These are phyloP conservation scores for Acorus gramineus DNA, from an alignment of 106 monocot species.

Conservation along the genomic window DNA sequence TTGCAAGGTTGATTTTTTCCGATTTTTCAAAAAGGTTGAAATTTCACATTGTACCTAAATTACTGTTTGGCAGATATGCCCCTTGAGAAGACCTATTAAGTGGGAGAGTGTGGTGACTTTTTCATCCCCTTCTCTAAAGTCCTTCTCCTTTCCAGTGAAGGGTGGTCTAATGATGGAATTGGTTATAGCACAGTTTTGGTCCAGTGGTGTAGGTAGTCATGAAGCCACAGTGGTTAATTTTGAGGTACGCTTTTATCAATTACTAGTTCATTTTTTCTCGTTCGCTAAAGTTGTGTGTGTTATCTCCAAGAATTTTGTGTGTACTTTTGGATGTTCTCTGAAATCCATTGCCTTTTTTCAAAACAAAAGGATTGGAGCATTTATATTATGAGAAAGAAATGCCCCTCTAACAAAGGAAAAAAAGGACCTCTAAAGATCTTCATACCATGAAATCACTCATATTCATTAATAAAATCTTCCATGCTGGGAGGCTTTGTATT, in stretches of 20 bases:
- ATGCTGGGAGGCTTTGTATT: too few relatives aligned
- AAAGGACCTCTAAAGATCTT: too few relatives aligned
- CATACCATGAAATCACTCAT: too few relatives aligned
- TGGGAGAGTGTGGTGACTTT: constrained; percentile 77
- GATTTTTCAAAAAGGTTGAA: too few relatives aligned
- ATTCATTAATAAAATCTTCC: too few relatives aligned
- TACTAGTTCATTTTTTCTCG: background rate
- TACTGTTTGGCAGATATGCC: constrained; percentile 45
- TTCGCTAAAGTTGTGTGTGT: too few relatives aligned
- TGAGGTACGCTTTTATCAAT: constrained; percentile 43
- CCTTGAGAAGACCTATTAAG: constrained; percentile 70
- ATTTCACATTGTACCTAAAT: constrained; percentile 14
- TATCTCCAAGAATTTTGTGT: too few relatives aligned
- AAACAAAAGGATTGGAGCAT: background rate
- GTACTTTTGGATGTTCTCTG: too few relatives aligned
- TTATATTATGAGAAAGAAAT: too few relatives aligned
- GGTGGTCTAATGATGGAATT: constrained; percentile 77
- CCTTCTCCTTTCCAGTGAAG: constrained; percentile 71
- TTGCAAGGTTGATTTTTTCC: background rate
- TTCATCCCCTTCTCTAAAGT: constrained; percentile 74
- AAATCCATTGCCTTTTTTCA: too few relatives aligned
- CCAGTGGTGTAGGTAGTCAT: constrained; percentile 90
- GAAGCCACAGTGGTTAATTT: constrained; percentile 71
- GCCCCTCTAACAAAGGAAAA: too few relatives aligned
- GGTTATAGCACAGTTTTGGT: constrained; percentile 87